phyloP scores from a whole-genome alignment of 352 stramenopile genomes.

The Phytophthora tubulina region DNA sequence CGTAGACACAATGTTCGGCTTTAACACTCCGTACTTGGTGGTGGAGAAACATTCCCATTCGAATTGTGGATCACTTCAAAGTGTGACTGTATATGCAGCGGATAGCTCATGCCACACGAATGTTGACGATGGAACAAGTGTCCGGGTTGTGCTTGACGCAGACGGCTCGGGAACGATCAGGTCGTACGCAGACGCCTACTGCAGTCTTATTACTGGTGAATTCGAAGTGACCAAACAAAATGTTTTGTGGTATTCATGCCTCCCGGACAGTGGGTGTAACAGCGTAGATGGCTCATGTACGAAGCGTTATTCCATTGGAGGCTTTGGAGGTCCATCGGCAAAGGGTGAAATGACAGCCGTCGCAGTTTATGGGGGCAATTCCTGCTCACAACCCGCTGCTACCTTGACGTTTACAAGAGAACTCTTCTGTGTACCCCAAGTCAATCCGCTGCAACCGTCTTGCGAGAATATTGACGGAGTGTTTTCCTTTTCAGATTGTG shows the following conservation, averaged over 20 bases:
- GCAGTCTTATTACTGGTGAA: neutral
- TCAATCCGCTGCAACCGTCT: neutral
- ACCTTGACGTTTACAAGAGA: neutral
- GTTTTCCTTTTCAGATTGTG: slow-evolving; percentile 14
- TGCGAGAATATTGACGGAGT: neutral
- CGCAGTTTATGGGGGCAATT: neutral
- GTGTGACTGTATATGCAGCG: slow-evolving; percentile 9
- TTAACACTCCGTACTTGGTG: slow-evolving; percentile 2
- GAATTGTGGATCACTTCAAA: neutral
- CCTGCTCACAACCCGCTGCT: slow-evolving; percentile 1
- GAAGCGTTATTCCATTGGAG: slow-evolving; percentile 7
- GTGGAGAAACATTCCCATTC: slow-evolving; percentile 12
- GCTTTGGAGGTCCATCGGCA: slow-evolving; percentile 6
- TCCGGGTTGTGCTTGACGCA: slow-evolving; percentile 1
- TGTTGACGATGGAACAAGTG: slow-evolving; percentile 10
- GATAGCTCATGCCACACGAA: slow-evolving; percentile 17
- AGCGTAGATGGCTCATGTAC: neutral
- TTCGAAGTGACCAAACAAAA: slow-evolving; percentile 1
- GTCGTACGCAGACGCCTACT: neutral
- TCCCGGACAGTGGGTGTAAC: neutral
- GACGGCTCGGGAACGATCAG: slow-evolving; percentile 3
- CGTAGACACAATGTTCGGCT: slow-evolving; percentile 1
- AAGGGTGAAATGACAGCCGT: slow-evolving; percentile 8
- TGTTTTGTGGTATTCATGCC: neutral
- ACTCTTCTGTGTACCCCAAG: slow-evolving; percentile 6